Percentiles rank a stretch among this genome's conserved stretches.
Conservation (phyloP, 2,329 filamentous ascomycete species). For the Paramyrothecium sp. region DNA sequence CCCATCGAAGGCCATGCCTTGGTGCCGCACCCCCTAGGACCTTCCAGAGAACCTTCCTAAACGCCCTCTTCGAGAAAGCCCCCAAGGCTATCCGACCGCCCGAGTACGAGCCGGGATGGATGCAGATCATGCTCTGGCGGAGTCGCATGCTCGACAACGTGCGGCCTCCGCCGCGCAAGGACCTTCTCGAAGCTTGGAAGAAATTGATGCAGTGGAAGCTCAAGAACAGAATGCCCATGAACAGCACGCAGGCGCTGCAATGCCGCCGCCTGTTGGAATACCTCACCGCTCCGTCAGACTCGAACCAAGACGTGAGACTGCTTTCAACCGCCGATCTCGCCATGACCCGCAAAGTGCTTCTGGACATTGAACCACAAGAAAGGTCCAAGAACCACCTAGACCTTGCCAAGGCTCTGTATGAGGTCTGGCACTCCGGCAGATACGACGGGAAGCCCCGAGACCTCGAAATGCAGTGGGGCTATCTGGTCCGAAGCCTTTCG, state of each 20-base stretch:
- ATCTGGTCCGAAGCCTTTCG: constrained; percentile 41
- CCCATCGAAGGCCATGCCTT: constrained; percentile 23
- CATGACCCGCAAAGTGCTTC: constrained; percentile 43
- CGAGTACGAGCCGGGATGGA: constrained; percentile 68
- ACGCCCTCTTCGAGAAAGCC: constrained; percentile 57
- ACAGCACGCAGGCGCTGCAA: constrained; percentile 64
- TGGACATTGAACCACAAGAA: constrained; percentile 39
- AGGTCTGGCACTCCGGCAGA: constrained; percentile 17
- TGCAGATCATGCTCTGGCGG: constrained; percentile 67
- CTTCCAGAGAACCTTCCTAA: constrained; percentile 51
- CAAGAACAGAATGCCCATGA: constrained; percentile 47
- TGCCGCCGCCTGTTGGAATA: constrained; percentile 59
- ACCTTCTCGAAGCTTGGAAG: constrained; percentile 64
- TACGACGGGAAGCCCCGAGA: constrained; percentile 14
- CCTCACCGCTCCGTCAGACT: constrained; percentile 34
- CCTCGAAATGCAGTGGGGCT: constrained; percentile 23
- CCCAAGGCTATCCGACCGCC: constrained; percentile 59
- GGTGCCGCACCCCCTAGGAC: constrained; percentile 16
- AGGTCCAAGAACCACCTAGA: constrained; percentile 43
- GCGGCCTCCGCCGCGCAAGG: constrained; percentile 61
- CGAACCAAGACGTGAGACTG: constrained; percentile 24
- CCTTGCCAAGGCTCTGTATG: constrained; percentile 44
- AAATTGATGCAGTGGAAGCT: constrained; percentile 61
- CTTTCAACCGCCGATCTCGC: constrained; percentile 40
- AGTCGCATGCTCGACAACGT: constrained; percentile 61